Evolutionary conservation across 257 asterid species (phyloP).

Genomic region (Nemophila menziesii): DNA sequence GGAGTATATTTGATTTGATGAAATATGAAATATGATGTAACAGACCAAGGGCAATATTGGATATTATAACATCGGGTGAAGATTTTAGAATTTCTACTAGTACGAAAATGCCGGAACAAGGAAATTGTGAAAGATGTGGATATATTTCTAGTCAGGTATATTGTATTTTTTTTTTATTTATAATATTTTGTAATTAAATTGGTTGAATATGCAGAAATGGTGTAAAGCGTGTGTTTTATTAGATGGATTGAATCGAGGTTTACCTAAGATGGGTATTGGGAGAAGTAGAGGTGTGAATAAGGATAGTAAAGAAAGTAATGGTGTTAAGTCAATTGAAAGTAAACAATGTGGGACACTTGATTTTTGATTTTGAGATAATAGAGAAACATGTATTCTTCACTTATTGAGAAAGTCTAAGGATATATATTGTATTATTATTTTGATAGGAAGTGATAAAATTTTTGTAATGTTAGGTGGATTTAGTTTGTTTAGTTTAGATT

Average conservation of each 20-base stretch:
- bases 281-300: constrained; percentile 38
- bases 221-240: constrained; percentile 90
- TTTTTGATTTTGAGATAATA: no score
- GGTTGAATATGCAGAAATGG: constrained; percentile 63
- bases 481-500: no score
- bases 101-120: constrained; percentile 97
- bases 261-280: constrained; percentile 84
- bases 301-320: constrained; percentile 26
- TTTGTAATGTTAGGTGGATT: no score
- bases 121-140: constrained; percentile 88
- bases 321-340: constrained; percentile 39
- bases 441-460: no score
- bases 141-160: constrained; percentile 93
- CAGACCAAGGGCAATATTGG: constrained; percentile 91
- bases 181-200: background rate
- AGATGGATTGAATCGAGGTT: constrained; percentile 86
- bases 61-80: constrained; percentile 89
- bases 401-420: no score
- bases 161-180: no score
- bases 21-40: constrained; percentile 8
- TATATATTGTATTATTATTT: no score
- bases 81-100: constrained; percentile 83
- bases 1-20: background rate
- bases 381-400: no score
- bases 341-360: constrained; percentile 70